Evolutionary conservation across 176 grass and related monocot genomes (phyloP).

Genomic region (Paspalum notatum): DNA sequence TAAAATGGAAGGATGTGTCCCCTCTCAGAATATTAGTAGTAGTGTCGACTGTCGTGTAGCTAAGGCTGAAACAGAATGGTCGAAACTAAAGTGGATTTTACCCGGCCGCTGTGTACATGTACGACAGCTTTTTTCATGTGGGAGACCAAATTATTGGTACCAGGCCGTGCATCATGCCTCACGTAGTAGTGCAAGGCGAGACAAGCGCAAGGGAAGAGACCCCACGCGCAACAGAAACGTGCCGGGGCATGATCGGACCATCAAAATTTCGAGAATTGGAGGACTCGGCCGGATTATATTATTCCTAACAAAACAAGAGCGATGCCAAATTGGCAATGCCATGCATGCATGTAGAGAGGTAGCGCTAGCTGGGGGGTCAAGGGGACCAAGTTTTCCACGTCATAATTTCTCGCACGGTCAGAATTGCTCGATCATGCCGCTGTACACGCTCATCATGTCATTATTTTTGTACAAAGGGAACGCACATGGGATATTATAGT

Average conservation of each 20-base stretch:
- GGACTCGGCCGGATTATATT: neutral
- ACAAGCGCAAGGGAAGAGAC: neutral
- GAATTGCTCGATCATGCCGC: neutral
- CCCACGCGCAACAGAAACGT: neutral
- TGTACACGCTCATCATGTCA: constrained; percentile 6
- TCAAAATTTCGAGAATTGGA: neutral
- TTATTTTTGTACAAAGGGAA: neutral
- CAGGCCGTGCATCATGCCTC: neutral
- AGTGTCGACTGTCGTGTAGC: no score
- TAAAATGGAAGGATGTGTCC: no score
- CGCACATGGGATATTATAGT: no score
- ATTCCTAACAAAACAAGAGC: neutral
- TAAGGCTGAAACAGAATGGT: no score
- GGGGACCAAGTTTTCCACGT: constrained; percentile 13
- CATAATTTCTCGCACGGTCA: neutral
- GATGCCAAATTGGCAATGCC: no score
- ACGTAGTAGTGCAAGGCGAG: neutral
- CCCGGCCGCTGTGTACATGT: neutral
- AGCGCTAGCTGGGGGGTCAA: neutral
- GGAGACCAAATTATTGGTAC: constrained; percentile 32
- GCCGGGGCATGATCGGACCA: neutral
- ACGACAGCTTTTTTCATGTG: neutral
- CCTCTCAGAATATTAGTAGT: no score
- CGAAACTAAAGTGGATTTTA: neutral
- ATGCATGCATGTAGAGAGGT: neutral